Evolutionary conservation across 768 basidiomycete genomes (phyloP).

Genomic region (Amylocystis lapponica): DNA sequence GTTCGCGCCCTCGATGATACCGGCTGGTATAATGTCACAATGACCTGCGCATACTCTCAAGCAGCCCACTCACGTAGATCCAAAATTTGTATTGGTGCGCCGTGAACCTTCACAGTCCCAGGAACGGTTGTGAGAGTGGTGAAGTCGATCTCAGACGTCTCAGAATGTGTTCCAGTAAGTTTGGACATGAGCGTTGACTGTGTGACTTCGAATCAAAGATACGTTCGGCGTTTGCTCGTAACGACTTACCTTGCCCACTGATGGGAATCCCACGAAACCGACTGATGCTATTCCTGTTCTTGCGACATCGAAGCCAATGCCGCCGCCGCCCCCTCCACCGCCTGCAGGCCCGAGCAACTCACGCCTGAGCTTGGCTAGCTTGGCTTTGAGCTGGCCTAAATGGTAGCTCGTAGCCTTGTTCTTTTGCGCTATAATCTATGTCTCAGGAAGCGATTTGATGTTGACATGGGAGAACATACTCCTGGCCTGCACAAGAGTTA

Average conservation of each 20-base stretch:
- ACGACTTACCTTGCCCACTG: slow-evolving; percentile 78
- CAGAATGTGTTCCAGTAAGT: slow-evolving; percentile 93
- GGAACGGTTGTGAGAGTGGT: slow-evolving; percentile 95
- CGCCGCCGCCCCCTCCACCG: slow-evolving; percentile 82
- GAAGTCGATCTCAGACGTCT: slow-evolving; percentile 95
- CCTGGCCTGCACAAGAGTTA: slow-evolving; percentile 50
- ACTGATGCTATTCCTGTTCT: slow-evolving; percentile 97
- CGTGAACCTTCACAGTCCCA: slow-evolving; percentile 90
- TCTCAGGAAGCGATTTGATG: slow-evolving; percentile 10
- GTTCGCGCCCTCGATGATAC: slow-evolving; percentile 97
- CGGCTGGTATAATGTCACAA: slow-evolving; percentile 45
- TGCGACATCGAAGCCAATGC: slow-evolving; percentile 96
- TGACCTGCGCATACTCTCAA: not conserved
- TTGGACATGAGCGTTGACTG: slow-evolving; percentile 94
- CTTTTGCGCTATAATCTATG: slow-evolving; percentile 67
- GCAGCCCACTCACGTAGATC: slow-evolving; percentile 66
- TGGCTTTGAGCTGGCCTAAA: slow-evolving; percentile 95
- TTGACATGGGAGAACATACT: slow-evolving; percentile 43
- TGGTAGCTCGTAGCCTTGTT: slow-evolving; percentile 97
- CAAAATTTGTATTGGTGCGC: slow-evolving; percentile 92
- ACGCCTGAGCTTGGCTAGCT: slow-evolving; percentile 92
- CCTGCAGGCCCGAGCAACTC: slow-evolving; percentile 80
- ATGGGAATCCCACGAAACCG: slow-evolving; percentile 88
- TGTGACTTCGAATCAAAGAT: slow-evolving; percentile 6
- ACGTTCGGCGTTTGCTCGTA: not conserved